Evolutionary conservation across 2,329 filamentous ascomycete species (phyloP).

Genomic region (Aspergillus ochraceoroseus): DNA sequence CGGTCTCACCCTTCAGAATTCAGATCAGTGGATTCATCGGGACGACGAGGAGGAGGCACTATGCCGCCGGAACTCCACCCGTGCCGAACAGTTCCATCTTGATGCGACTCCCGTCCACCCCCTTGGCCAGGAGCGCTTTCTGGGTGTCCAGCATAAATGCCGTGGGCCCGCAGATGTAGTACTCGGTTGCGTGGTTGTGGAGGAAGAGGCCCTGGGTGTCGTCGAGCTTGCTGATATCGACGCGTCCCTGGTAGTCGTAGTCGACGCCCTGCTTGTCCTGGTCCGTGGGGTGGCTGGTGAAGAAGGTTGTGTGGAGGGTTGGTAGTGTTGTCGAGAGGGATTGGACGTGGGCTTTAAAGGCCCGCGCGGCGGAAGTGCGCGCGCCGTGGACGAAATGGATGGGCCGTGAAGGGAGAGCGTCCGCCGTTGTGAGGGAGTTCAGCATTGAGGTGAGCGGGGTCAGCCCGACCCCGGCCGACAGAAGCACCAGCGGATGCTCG

Average conservation of each 20-base stretch:
- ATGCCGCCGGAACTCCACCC: conserved; percentile 41
- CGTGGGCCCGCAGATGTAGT: conserved; percentile 68
- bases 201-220: conserved; percentile 53
- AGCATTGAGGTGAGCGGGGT: conserved; percentile 59
- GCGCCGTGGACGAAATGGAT: conserved; percentile 59
- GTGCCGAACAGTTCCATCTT: conserved; percentile 66
- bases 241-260: conserved; percentile 56
- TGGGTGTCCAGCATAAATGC: conserved; percentile 63
- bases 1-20: no score
- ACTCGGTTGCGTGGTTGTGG: conserved; percentile 53
- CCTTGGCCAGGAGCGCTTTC: conserved; percentile 50
- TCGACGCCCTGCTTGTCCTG: conserved; percentile 51
- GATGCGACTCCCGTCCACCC: conserved; percentile 56
- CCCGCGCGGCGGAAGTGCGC: conserved; percentile 44
- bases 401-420: conserved; percentile 44
- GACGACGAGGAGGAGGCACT: no score
- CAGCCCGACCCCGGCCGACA: conserved; percentile 59
- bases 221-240: conserved; percentile 56
- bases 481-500: conserved; percentile 52
- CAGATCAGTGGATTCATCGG: no score
- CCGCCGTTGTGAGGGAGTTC: conserved; percentile 46
- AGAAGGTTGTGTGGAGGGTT: conserved; percentile 53
- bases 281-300: conserved; percentile 51
- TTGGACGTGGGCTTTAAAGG: conserved; percentile 53
- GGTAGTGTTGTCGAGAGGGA: conserved; percentile 41